These are phyloP conservation scores for Amaranthus tricolor DNA, from an alignment of 179 eudicot species.

Conservation along the genomic window DNA sequence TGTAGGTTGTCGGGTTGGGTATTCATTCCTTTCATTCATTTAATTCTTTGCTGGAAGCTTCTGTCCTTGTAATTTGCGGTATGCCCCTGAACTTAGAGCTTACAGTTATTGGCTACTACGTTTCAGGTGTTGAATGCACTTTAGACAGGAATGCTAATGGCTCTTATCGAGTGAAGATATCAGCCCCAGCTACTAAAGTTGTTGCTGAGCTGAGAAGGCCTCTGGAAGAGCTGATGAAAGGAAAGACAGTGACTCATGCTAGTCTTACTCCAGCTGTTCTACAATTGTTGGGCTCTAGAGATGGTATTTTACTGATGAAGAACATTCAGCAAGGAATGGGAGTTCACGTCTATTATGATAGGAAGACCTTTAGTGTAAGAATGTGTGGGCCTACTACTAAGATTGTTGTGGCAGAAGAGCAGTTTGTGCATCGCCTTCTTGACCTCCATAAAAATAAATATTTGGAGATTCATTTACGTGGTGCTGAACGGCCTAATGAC, in stretches of 20 bases:
- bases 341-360: conserved; percentile 55
- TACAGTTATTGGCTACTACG: conserved; percentile 16
- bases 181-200: conserved; percentile 76
- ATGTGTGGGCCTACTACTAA: conserved; percentile 58
- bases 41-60: background rate
- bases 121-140: conserved; percentile 59
- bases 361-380: conserved; percentile 46
- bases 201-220: conserved; percentile 78
- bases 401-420: conserved; percentile 47
- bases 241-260: conserved; percentile 50
- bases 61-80: background rate
- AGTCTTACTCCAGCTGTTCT: conserved; percentile 60
- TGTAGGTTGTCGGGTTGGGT: background rate
- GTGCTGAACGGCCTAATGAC: conserved; percentile 52
- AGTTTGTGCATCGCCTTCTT: conserved; percentile 51
- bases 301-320: conserved; percentile 52
- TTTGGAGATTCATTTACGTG: conserved; percentile 74
- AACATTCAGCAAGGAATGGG: conserved; percentile 67
- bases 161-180: conserved; percentile 64
- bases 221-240: conserved; percentile 74
- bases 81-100: conserved; percentile 16
- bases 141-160: conserved; percentile 55
- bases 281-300: conserved; percentile 59
- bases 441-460: conserved; percentile 57
- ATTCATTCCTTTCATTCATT: background rate